Base-by-base conservation (phyloP, 2,329 filamentous ascomycete species). In the Septoria petroselini region DNA sequence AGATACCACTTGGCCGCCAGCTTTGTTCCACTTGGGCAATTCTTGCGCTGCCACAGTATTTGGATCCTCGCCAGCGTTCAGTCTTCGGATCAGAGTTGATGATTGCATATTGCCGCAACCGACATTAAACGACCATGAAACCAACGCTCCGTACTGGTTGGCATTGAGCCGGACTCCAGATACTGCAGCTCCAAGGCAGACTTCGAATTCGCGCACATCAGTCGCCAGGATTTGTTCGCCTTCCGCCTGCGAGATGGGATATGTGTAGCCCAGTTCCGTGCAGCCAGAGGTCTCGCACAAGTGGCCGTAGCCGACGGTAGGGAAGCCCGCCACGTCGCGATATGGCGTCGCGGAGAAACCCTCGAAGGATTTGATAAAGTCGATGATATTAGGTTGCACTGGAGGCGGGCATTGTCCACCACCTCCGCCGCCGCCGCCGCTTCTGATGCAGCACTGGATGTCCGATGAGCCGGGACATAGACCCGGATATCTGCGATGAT, bases 281-380 rank as follows among this genome's bases (percentile, higher is more conserved):
- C 47, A 51, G 12, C 38, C 42, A n/a, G 11, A 25, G 6, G 46
- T 50, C 31, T 29, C 29, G 39, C 52, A 54, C 11, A 50, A 35
- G 21, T 50, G 51, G 19, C 51, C 51, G 23, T 53, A 53, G 7
- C 46, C 41, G 12, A 50, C 46, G 15, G 51, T 53, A 31, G 17
- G 37, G 4, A 33, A 39, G 7, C 41, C 46, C 11, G 47, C 51
- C 2, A 50, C 46, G 11, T 53, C 46, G 15, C 49, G 34, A 34
- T 53, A 53, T 11, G 46, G 46, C 2, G 30, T 41, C 7, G 33
- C 51, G 14, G 17, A 5, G 29, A 42, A 50, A 9, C 46, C 51
- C 33, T 53, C 47, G 30, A 53, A 50, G 12, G 21, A 25, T 23
- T 53, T 45, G 34, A 53, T 47, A 21, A 53, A 50, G 51, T 53